Percentiles rank a stretch among this genome's conserved stretches.
Evolutionary conservation across 192 early-diverging fungal species (phyloP).

Genomic region (Podila clonocystis): DNA sequence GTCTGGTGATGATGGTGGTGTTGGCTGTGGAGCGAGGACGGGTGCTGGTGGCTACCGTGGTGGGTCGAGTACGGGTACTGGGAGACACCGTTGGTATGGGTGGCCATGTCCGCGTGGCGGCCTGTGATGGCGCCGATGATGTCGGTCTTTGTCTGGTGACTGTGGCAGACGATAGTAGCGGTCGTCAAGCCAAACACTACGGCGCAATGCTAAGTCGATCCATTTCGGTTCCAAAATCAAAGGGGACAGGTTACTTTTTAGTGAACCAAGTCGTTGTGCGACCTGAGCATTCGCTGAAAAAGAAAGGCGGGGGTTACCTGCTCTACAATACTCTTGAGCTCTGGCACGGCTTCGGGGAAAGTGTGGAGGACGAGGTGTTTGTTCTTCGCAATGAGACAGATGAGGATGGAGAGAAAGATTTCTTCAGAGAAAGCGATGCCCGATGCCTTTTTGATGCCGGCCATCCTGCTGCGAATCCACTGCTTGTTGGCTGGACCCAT

Average conservation of each 20-base stretch:
- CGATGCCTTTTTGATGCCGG: slow-evolving; percentile 49
- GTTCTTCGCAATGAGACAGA: slow-evolving; percentile 60
- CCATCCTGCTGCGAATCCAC: slow-evolving; percentile 60
- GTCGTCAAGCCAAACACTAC: slow-evolving; percentile 57
- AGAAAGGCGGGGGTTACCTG: slow-evolving; percentile 41
- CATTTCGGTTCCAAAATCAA: not conserved
- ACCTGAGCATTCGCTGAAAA: not conserved
- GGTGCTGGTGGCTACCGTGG: slow-evolving; percentile 16
- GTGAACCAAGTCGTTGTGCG: not conserved
- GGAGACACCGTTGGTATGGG: slow-evolving; percentile 11
- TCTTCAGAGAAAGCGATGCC: slow-evolving; percentile 60
- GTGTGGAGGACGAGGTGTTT: slow-evolving; percentile 62
- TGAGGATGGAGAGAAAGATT: slow-evolving; percentile 63
- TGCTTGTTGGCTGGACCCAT: slow-evolving; percentile 47
- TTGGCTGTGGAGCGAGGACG: not conserved
- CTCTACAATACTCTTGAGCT: slow-evolving; percentile 57
- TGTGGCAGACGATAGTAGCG: slow-evolving; percentile 55
- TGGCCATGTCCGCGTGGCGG: slow-evolving; percentile 27
- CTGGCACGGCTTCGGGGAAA: slow-evolving; percentile 42
- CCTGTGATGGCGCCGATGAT: slow-evolving; percentile 47
- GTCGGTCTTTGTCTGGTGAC: slow-evolving; percentile 44
- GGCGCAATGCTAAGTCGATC: slow-evolving; percentile 42
- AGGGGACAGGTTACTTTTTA: not conserved
- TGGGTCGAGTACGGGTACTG: slow-evolving; percentile 15
- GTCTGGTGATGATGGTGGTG: slow-evolving; percentile 19